Base-by-base conservation (phyloP, 176 grass and related monocot species). In the Carex parvula region DNA sequence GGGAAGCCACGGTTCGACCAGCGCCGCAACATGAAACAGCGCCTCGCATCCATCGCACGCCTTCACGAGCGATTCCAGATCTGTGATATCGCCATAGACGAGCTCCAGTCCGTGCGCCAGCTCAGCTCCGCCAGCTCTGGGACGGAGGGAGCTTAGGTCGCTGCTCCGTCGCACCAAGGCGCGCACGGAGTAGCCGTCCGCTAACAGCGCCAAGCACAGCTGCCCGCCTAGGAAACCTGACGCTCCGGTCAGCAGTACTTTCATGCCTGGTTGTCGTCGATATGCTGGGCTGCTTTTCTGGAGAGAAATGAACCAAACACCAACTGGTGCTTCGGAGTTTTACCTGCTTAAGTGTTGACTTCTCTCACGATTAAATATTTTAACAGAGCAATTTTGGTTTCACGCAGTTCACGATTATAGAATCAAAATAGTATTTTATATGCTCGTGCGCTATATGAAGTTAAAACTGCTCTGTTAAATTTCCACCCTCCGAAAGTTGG, bases 1-100 rank as follows among this genome's bases (percentile, higher is more conserved):
- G 0, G 92, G 95, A 20, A 98, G 86, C 95, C 95, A 98, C 0
- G 92, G 85, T 74, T 98, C 92, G 18, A 98, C 95, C 37, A 77
- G 68, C 8, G 95, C 95, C 14, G 95, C 92, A 75, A 61, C 60
- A 84, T 98, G 95, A 90, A 95, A 93, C 42, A 98, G 84, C 60
- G 60, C 88, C 17, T 92, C 91, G 74, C 92, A 89, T 16, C 88
- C 88, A 0, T 87, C 64, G 83, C 92, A 90, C 35, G 95, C 95
- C 1, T 52, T 88, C 54, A 89, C 46, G 71, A 98, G 89, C 24
- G 96, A 98, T 7, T 80, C 78, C 15, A 85, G 86, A 90, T 98
- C 88, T 57, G 84, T 84, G 84, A 98, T 89, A 83, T 98, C 93
- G 35, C 93, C 96, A 85, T 95, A 93, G 35, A 84, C 83, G 74